Conservation (phyloP, 352 stramenopile genomes). For the Discostella stelligera region DNA sequence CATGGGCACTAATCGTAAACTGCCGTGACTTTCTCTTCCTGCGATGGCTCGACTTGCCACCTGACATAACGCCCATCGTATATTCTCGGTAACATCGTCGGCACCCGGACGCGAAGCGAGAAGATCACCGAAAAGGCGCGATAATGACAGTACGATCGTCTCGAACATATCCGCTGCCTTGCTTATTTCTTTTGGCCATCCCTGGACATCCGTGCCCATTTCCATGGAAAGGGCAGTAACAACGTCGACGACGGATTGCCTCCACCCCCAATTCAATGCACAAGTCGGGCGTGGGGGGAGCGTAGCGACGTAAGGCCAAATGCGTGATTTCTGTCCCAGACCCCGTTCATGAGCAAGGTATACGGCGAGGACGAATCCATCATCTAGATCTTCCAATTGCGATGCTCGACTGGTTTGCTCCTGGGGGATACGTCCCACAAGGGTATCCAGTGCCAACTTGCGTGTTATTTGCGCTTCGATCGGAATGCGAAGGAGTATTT, state of each 20-base stretch:
- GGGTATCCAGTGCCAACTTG: slow-evolving; percentile 57
- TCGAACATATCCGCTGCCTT: slow-evolving; percentile 68
- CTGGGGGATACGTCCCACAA: slow-evolving; percentile 50
- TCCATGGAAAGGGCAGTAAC: slow-evolving; percentile 61
- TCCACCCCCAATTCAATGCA: slow-evolving; percentile 56
- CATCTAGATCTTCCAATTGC: slow-evolving; percentile 67
- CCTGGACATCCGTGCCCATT: slow-evolving; percentile 67
- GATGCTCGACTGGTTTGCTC: slow-evolving; percentile 42
- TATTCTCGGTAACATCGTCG: slow-evolving; percentile 42
- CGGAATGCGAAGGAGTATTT: slow-evolving; percentile 72
- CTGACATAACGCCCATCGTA: slow-evolving; percentile 77
- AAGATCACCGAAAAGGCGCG: slow-evolving; percentile 12
- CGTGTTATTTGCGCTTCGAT: slow-evolving; percentile 79
- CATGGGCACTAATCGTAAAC: slow-evolving; percentile 57
- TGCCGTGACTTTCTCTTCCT: slow-evolving; percentile 58
- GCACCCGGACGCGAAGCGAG: slow-evolving; percentile 23
- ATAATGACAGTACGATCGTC: slow-evolving; percentile 42
- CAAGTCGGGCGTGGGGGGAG: slow-evolving; percentile 67
- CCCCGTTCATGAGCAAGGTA: slow-evolving; percentile 73
- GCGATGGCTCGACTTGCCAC: slow-evolving; percentile 68
- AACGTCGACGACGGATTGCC: slow-evolving; percentile 68
- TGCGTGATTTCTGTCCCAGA: slow-evolving; percentile 56
- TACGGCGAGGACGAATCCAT: slow-evolving; percentile 72
- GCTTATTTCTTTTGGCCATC: slow-evolving; percentile 69
- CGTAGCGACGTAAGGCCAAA: slow-evolving; percentile 74